A percentile compares a stretch with the other conserved stretches of the same genome.
phyloP scores from a whole-genome alignment of 208 protist genomes.

The Leishmania martiniquensis region DNA sequence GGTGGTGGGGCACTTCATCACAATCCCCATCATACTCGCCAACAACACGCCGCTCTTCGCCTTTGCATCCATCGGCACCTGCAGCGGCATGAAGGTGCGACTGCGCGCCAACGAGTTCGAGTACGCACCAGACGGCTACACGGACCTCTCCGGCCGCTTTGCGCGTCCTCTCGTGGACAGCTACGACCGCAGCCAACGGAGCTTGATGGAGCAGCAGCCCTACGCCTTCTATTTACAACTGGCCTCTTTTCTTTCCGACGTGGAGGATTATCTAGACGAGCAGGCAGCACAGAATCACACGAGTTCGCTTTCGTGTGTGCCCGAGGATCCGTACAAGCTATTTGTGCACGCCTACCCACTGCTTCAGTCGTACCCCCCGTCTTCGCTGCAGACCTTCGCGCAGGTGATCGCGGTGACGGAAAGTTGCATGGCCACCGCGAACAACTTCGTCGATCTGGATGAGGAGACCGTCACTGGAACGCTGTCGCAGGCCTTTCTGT shows the following conservation, averaged over 20 bases:
- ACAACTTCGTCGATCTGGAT: constrained; percentile 87
- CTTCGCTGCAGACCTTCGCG: constrained; percentile 44
- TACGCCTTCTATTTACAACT: constrained; percentile 84
- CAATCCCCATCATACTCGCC: constrained; percentile 64
- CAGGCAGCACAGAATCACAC: constrained; percentile 20
- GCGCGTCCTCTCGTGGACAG: constrained; percentile 54
- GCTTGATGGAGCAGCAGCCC: constrained; percentile 52
- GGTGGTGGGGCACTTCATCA: constrained; percentile 64
- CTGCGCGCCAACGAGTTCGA: constrained; percentile 75
- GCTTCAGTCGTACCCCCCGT: constrained; percentile 37
- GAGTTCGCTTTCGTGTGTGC: constrained; percentile 20
- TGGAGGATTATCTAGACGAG: constrained; percentile 52
- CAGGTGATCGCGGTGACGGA: constrained; percentile 82
- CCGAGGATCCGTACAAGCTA: constrained; percentile 33
- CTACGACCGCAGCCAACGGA: constrained; percentile 45
- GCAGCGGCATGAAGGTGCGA: constrained; percentile 76
- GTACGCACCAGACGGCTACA: constrained; percentile 87
- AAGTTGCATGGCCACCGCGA: constrained; percentile 89
- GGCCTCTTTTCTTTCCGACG: constrained; percentile 80
- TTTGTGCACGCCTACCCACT: constrained; percentile 62
- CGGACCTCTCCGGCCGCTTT: constrained; percentile 72
- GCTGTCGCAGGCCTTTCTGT: constrained; percentile 78
- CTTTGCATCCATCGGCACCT: constrained; percentile 85
- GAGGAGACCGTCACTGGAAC: constrained; percentile 63
- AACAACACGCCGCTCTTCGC: constrained; percentile 56